Base-by-base conservation (phyloP, 495 filamentous ascomycete genomes). In the Podospora appendiculata region DNA sequence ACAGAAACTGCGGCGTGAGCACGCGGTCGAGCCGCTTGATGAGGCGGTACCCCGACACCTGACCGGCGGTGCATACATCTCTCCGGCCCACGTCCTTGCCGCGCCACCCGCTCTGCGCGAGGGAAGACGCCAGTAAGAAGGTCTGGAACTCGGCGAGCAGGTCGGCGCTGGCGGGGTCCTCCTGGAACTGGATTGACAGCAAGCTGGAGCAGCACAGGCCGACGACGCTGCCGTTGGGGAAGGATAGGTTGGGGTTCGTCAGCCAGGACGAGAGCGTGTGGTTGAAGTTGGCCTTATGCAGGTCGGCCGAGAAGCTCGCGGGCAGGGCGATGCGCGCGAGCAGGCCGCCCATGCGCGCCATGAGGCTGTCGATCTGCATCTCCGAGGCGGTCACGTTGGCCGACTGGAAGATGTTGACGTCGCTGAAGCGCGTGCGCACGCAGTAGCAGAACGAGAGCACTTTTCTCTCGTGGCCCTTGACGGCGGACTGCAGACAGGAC, bases 151-250 rank as follows among this genome's bases (percentile, higher is more conserved):
- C 63, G 14, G 48, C 18, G 35, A 55, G 33, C 8, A 66, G 35
- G n/a, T 57, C 58, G 38, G 57, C 51, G 13, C 40, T 51, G 45
- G 38, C 32, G 8, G 41, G 16, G 16, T 62, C 58, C 1, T 63
- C 61, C 9, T 46, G 56, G 39, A 64, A 64, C 46, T 61, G 52
- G 6, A 66, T 44, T 0, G 60, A 62, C 14, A 63, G 35, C 16
- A 68, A 45, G 36, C 51, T 64, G 1, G 59, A 66, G 42, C 65
- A 68, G 33, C 61, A 64, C 11, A 66, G 33, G 3, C 56, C 65
- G 11, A 64, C 61, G 19, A 64, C 59, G 50, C 59, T 62, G 34
- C 63, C 59, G 47, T 57, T 57, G 17, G 59, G 63, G 8, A 68
- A 49, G 32, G 49, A 47, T 35, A 55, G 58, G 9, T 41, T 40